phyloP scores from a whole-genome alignment of 805 yeast species.

The Kluyveromyces siamensis region DNA sequence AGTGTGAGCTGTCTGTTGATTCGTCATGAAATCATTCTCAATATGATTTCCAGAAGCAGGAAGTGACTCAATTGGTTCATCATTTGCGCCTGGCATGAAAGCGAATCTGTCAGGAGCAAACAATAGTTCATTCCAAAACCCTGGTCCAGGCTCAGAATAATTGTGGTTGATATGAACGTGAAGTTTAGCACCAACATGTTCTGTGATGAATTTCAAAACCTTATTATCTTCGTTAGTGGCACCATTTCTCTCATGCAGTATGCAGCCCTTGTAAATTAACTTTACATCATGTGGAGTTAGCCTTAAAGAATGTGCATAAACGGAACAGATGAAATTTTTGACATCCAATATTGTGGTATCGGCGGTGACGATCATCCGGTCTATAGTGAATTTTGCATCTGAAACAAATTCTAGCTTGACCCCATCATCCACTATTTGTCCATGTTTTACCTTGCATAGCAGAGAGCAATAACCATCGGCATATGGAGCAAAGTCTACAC shows the following conservation, averaged over 20 bases:
- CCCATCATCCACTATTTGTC: constrained; percentile 7
- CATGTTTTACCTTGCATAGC: constrained; percentile 21
- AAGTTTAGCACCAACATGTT: constrained; percentile 10
- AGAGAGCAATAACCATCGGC: constrained; percentile 22
- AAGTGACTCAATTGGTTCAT: background rate
- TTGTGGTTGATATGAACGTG: constrained; percentile 23
- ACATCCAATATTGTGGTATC: constrained; percentile 21
- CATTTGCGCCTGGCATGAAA: constrained; percentile 7
- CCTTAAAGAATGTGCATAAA: constrained; percentile 16
- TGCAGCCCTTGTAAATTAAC: constrained; percentile 21
- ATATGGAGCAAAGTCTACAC: constrained; percentile 30
- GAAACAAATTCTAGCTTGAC: constrained; percentile 17
- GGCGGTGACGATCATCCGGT: constrained; percentile 14
- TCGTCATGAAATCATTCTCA: background rate
- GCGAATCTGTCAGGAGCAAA: constrained; percentile 13
- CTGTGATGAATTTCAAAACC: constrained; percentile 13
- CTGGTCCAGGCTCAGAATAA: constrained; percentile 15
- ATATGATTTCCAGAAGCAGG: background rate
- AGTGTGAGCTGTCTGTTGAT: background rate
- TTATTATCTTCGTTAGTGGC: constrained; percentile 13
- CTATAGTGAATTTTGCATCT: constrained; percentile 14
- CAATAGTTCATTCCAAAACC: constrained; percentile 23
- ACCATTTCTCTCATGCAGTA: constrained; percentile 11
- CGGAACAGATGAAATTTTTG: constrained; percentile 19
- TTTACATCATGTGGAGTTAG: constrained; percentile 16